A percentile compares a stretch with the other conserved stretches of the same genome.
phyloP scores from a whole-genome alignment of 2,329 filamentous ascomycete species.

The Paraphaeosphaeria minitans region DNA sequence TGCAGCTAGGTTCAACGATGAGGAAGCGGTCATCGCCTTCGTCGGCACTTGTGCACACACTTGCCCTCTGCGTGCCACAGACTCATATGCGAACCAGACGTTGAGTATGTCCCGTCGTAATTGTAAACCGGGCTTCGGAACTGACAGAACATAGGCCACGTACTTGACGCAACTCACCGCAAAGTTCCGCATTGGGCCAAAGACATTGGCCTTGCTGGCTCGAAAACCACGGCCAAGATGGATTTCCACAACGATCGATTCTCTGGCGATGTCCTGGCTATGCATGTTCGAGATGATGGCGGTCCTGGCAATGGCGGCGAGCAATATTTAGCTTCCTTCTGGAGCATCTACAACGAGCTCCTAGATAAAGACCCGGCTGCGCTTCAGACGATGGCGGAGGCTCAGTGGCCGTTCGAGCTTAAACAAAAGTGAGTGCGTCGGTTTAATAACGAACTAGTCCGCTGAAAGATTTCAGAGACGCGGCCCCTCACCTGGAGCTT shows the following conservation, averaged over 20 bases:
- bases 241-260: constrained; percentile 47
- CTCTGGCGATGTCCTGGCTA: constrained; percentile 44
- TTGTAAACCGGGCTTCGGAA: not conserved
- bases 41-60: constrained; percentile 41
- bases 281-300: constrained; percentile 43
- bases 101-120: constrained; percentile 26
- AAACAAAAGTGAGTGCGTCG: constrained; percentile 40
- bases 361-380: constrained; percentile 38
- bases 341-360: constrained; percentile 45
- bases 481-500: constrained; percentile 37
- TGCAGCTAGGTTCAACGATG: constrained; percentile 40
- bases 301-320: constrained; percentile 37
- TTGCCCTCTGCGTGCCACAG: constrained; percentile 39
- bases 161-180: constrained; percentile 45
- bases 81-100: constrained; percentile 47
- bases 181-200: constrained; percentile 39
- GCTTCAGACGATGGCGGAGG: constrained; percentile 41
- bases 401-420: constrained; percentile 46
- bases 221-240: constrained; percentile 44
- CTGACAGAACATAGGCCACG: constrained; percentile 28
- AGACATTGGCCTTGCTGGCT: constrained; percentile 44
- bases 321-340: constrained; percentile 41
- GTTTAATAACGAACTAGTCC: not conserved
- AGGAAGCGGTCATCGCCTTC: constrained; percentile 45
- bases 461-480: constrained; percentile 22